Evolutionary conservation across 2,329 filamentous ascomycete genomes (phyloP), one percentile per base, ranked within the genome.

Genomic region (Tolypocladium endophyticum): DNA sequence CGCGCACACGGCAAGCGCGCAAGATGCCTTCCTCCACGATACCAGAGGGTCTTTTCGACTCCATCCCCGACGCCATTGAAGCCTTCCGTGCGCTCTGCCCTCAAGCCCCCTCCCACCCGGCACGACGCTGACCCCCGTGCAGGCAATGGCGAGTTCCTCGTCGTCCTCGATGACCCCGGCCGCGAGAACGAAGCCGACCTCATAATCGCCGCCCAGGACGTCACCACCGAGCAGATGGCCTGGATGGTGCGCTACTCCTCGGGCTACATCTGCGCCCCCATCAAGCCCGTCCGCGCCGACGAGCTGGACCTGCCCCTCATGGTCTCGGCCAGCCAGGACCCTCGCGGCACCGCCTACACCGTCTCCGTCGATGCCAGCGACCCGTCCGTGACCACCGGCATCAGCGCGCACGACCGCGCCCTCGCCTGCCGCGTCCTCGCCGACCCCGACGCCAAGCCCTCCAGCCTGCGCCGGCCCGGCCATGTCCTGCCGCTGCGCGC

Each of bases 161-260:
- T 99, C 63, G 93, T 97, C 43, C 90, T 99, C 70, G 94, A 99
- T 79, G 89, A 90, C 66, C 86, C 91, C 64, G 85, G 87, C 63
- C 92, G 94, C 74, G 94, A 99, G 76, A 99, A 99, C 74, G 94
- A 99, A 82, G 94, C 92, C 74, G 94, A 99, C 77, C 85, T 99
- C 56, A 97, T 97, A 75, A 95, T 97, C 71, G 90, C 94, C 65
- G 93, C 92, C 63, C 80, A 91, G 66, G 83, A 88, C 69, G 78
- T 97, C 64, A 96, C 93, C 11, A 82, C 92, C 30, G 83, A 89
- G 65, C 93, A 97, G 77, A 95, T 96, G 87, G 90, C 92, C 68
- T 99, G 97, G 80, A 87, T 99, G 83, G 85, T 99, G 74, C 90
- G 92, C 69, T 86, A 96, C 79, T 89, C 89, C 45, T 91, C 90